These are phyloP conservation scores for Calycina herbarum DNA, from an alignment of 2,329 filamentous ascomycete species.

Conservation along the genomic window DNA sequence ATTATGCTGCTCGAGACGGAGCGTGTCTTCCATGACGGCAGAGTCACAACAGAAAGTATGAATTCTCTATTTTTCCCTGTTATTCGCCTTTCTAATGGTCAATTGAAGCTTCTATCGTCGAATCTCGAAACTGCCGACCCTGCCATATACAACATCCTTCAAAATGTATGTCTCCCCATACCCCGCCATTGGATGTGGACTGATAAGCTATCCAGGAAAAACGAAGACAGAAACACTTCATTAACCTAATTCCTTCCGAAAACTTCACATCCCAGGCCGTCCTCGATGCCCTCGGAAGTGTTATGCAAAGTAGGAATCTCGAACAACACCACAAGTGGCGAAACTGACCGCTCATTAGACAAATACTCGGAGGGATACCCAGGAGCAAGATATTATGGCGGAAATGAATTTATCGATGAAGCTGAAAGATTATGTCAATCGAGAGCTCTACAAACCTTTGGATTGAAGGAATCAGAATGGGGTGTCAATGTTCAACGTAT, in stretches of 20 bases:
- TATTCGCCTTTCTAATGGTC: slow-evolving; percentile 18
- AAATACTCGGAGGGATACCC: slow-evolving; percentile 99
- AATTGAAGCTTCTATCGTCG: slow-evolving; percentile 69
- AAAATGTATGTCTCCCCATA: slow-evolving; percentile 62
- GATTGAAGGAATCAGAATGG: slow-evolving; percentile 82
- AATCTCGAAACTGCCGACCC: slow-evolving; percentile 84
- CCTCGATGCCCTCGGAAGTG: slow-evolving; percentile 85
- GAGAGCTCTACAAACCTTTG: slow-evolving; percentile 84
- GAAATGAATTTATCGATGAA: slow-evolving; percentile 93
- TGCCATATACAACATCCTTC: slow-evolving; percentile 81
- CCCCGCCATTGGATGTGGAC: slow-evolving; percentile 14
- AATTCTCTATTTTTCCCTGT: background rate
- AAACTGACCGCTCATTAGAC: slow-evolving; percentile 54
- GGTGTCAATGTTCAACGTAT: slow-evolving; percentile 92
- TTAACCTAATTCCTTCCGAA: slow-evolving; percentile 94
- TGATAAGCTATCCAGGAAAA: slow-evolving; percentile 67
- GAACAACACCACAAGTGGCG: slow-evolving; percentile 35
- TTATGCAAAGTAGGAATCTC: slow-evolving; percentile 78
- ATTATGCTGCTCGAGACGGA: slow-evolving; percentile 30
- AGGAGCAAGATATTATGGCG: slow-evolving; percentile 93
- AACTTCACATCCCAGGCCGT: slow-evolving; percentile 95
- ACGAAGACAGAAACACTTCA: slow-evolving; percentile 93
- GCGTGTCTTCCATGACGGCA: slow-evolving; percentile 34
- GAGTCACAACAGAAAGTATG: slow-evolving; percentile 62
- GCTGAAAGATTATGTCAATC: slow-evolving; percentile 88